Percentiles rank a stretch among this genome's conserved stretches.
Evolutionary conservation across 129 eudicot species (phyloP).

Genomic region (Lonicera japonica): DNA sequence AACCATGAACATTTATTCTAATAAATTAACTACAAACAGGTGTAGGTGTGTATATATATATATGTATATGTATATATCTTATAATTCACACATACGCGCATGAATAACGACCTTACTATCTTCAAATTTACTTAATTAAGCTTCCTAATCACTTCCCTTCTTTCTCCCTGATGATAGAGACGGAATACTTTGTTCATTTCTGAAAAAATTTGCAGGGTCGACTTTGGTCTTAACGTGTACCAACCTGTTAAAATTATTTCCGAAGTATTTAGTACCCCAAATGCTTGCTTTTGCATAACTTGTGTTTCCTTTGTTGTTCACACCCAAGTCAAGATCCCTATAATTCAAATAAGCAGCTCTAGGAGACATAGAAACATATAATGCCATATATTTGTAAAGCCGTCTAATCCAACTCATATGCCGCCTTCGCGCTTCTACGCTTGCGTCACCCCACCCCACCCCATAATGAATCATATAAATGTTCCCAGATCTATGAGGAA

Average conservation of each 20-base stretch:
- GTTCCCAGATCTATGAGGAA: constrained; percentile 17
- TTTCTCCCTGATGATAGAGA: background rate
- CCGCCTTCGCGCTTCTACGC: background rate
- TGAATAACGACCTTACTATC: background rate
- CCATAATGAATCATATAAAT: background rate
- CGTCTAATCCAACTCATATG: background rate
- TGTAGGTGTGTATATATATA: too few species aligned
- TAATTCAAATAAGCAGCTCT: background rate
- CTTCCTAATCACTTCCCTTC: background rate
- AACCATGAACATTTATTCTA: background rate
- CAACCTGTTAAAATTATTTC: background rate
- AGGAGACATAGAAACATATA: background rate
- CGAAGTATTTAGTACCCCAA: background rate
- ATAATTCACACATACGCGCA: too few species aligned
- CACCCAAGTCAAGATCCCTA: background rate
- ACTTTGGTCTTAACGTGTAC: background rate
- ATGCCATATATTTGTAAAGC: background rate
- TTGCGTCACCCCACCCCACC: background rate
- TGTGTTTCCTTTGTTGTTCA: background rate
- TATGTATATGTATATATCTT: too few species aligned
- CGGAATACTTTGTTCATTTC: background rate
- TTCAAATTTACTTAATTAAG: background rate
- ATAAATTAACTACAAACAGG: too few species aligned
- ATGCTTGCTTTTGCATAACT: background rate
- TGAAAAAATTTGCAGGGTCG: background rate